These are phyloP conservation scores for Suillus ampliporus DNA, from an alignment of 768 basidiomycete genomes.

Conservation along the genomic window DNA sequence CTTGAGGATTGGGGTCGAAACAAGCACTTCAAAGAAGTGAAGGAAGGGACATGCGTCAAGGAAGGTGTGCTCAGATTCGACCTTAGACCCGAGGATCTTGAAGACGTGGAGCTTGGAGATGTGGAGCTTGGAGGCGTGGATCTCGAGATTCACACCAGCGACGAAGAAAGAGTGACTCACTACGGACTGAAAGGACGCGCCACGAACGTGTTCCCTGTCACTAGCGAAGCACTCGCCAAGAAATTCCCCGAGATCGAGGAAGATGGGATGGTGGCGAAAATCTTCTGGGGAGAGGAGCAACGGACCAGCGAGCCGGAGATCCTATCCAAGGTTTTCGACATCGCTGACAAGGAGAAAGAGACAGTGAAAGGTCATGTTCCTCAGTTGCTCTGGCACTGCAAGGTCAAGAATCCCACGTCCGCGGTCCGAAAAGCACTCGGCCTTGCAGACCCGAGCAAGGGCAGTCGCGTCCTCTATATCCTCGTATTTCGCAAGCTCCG, in stretches of 20 bases:
- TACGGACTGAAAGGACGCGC: conserved; percentile 1
- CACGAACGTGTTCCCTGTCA: conserved; percentile 7
- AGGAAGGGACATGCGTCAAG: no score
- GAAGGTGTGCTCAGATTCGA: neutral
- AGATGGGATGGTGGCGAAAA: neutral
- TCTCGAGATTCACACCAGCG: neutral
- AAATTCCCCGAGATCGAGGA: neutral
- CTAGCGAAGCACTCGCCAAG: neutral
- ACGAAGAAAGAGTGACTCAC: neutral
- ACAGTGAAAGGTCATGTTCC: neutral
- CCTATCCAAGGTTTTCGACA: neutral
- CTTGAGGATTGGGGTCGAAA: conserved; percentile 1
- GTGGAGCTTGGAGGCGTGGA: no score
- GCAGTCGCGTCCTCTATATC: neutral
- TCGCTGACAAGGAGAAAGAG: neutral
- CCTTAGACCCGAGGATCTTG: no score
- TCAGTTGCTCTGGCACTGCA: neutral
- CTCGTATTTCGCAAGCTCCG: neutral
- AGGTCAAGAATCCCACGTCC: neutral
- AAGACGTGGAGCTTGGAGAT: no score
- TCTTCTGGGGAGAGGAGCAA: neutral
- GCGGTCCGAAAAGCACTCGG: neutral
- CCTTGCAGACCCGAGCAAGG: neutral
- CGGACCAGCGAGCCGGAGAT: neutral
- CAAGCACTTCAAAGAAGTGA: neutral